Conservation (phyloP, 148 eudicot species). For the Camellia japonica region DNA sequence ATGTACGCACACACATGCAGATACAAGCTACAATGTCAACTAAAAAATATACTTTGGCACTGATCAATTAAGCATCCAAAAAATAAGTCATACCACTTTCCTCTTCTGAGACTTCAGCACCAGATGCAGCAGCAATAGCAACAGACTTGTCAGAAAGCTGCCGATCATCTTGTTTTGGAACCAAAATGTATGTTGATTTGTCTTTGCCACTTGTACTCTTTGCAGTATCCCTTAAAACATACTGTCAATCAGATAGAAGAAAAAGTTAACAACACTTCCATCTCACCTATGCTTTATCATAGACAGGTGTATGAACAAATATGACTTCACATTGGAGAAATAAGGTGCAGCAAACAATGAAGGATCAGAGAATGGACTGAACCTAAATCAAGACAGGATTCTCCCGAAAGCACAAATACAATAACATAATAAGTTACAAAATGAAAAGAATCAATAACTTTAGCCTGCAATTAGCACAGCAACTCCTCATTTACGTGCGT, state of each 20-base stretch:
- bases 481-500: not conserved
- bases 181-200: conserved; percentile 48
- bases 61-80: conserved; percentile 1
- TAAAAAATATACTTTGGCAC: not conserved
- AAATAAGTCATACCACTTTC: conserved; percentile 46
- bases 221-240: conserved; percentile 57
- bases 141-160: conserved; percentile 30
- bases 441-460: not conserved
- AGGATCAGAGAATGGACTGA: not conserved
- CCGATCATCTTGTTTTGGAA: conserved; percentile 50
- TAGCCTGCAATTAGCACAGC: not conserved
- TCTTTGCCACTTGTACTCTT: conserved; percentile 64
- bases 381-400: not conserved
- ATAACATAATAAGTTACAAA: not conserved
- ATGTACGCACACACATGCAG: not conserved
- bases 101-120: conserved; percentile 39
- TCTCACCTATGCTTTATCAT: not conserved
- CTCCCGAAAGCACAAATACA: not conserved
- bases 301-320: not conserved
- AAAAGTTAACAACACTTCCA: not conserved
- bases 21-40: not conserved
- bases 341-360: not conserved
- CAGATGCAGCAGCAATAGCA: conserved; percentile 29
- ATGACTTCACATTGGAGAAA: not conserved
- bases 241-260: conserved; percentile 35